Base-by-base conservation (phyloP, 2,329 filamentous ascomycete species). In the Phaeosphaeriaceae sp. region DNA sequence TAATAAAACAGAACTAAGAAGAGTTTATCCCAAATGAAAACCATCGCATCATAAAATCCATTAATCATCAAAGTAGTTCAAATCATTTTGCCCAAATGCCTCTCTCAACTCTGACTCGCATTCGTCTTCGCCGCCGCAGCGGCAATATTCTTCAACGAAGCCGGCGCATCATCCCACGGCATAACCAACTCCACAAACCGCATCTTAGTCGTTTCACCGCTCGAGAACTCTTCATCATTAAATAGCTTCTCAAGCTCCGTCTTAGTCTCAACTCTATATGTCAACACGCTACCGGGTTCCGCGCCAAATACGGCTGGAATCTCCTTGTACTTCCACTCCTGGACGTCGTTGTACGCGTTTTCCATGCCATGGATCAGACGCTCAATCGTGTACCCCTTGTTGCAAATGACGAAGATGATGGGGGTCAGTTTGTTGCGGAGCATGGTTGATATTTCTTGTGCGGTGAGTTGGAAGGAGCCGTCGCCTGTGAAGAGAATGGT, bases 401-500 rank as follows among this genome's bases (percentile, higher is more conserved):
- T 95, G 80, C 89, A 91, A 60, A 96, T 87, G 54, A 94, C 81
- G 70, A 96, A 93, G 54, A 96, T 86, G 65, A 92, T 93, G 16
- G 89, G 84, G 54, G 87, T 86, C 48, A 96, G 77, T 18, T 83
- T 80, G 52, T 89, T 86, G 23, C 87, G 83, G 56, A 96, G 83
- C 82, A 96, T 93, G 9, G 90, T 94, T 72, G 86, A 89, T 56
- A 96, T 70, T 74, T 94, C 91, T 70, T 96, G 91, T 0, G 84
- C 87, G 0, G 90, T 95, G 49, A 96, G 80, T 71, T 96, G 90
- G 73, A 95, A 87, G 48, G 87, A 90, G 21, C 92, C 92, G 64
- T 96, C 92, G 18, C 92, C 92, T n/a, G 92, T 90, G 66, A 95
- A 92, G 30, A 96, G 79, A 37, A 97, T 87, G 0, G 88, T 91